These are phyloP conservation scores for Trichoderma brevicompactum DNA, from an alignment of 2,329 filamentous ascomycete genomes.

Conservation along the genomic window DNA sequence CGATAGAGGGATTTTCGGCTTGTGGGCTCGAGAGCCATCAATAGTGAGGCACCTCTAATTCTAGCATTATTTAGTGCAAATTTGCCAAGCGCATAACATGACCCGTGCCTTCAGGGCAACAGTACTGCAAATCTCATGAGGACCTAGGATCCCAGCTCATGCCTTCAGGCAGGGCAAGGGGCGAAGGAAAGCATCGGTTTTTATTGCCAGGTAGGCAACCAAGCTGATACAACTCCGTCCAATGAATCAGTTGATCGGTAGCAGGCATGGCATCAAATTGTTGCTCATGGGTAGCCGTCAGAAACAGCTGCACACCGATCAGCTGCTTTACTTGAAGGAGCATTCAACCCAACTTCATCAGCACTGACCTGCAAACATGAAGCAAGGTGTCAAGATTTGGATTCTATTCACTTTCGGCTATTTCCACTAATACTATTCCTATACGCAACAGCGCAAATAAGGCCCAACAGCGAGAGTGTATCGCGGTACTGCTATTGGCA, in stretches of 20 bases:
- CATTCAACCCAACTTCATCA: neutral
- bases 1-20: neutral
- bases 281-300: neutral
- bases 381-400: neutral
- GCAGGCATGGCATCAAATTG: neutral
- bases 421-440: constrained; percentile 1
- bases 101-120: neutral
- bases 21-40: neutral
- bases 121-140: neutral
- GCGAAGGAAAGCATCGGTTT: neutral
- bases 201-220: neutral
- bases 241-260: neutral
- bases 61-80: neutral
- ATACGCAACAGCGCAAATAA: neutral
- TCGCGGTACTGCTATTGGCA: neutral
- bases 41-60: neutral
- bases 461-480: constrained; percentile 4
- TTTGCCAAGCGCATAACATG: neutral
- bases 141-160: neutral
- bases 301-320: neutral
- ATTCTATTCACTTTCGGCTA: constrained; percentile 19
- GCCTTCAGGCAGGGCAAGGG: neutral
- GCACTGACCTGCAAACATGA: neutral
- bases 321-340: neutral
- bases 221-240: neutral